Evolutionary conservation across 1,284 basidiomycete genomes (phyloP), one percentile per base, ranked within the genome.

Genomic region (Irpex sp.): DNA sequence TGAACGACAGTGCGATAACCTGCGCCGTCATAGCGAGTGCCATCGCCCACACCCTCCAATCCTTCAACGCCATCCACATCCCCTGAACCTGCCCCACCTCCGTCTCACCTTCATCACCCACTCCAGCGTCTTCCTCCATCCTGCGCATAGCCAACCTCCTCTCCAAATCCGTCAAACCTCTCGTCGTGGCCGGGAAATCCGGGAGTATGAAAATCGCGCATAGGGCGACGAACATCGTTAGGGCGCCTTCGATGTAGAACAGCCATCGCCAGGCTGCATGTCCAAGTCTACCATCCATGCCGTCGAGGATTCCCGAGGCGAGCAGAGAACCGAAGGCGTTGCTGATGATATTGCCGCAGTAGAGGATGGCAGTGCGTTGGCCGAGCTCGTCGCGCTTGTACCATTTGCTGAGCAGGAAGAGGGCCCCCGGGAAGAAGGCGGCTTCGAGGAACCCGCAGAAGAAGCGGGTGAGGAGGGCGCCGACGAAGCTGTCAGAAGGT

Each of bases 261-360:
- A 93, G 78, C 90, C 89, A 75, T 15, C 72, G 78, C 93, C 93
- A 96, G 1, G 91, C 91, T 4, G 89, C 81, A 61, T 85, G 84
- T 0, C 91, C 91, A 5, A 88, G 76, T 57, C 80, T 79, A 6
- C 86, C 88, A 62, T 93, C 80, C 89, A 93, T 93, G 51, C 81
- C 79, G 61, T 81, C 77, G 66, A 92, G 78, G 64, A 91, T 90
- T 6, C 83, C 87, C 15, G 90, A 92, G 11, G 90, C 91, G 63
- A 94, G 82, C 19, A 94, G 78, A 0, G 90, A 81, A 17, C 93
- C 92, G 71, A 94, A 94, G 1, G 92, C 92, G 76, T 93, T 95
- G 62, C 86, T 89, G 66, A 93, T 85, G 61, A 94, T 80, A 71
- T 81, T 86, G 11, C 91, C 91, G 69, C 85, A 88, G 66, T 85